These are phyloP conservation scores for Eutypella sp. DNA, from an alignment of 2,329 filamentous ascomycete genomes.

Conservation along the genomic window DNA sequence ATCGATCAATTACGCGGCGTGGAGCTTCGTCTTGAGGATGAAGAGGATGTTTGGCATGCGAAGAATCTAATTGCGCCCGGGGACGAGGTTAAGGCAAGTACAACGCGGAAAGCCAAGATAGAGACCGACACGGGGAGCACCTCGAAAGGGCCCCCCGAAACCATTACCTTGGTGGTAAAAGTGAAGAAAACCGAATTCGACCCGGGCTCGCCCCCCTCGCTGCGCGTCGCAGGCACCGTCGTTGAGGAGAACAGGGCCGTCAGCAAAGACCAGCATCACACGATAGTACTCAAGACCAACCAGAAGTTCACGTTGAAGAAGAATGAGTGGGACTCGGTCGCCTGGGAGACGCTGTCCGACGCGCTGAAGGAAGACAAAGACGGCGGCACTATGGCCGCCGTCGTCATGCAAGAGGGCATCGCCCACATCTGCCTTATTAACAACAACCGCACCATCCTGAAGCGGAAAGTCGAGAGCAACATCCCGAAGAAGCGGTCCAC, in stretches of 20 bases:
- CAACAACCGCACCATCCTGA: conserved; percentile 71
- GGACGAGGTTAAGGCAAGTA: conserved; percentile 50
- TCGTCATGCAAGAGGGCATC: conserved; percentile 87
- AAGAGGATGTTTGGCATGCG: conserved; percentile 53
- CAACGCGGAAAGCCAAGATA: conserved; percentile 49
- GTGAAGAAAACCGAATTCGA: conserved; percentile 60
- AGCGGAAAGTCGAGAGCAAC: conserved; percentile 61
- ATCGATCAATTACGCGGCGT: conserved; percentile 35
- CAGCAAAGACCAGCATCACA: conserved; percentile 52
- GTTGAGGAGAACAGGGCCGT: conserved; percentile 49
- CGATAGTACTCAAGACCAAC: conserved; percentile 77
- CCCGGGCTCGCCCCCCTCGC: conserved; percentile 46
- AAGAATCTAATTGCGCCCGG: conserved; percentile 54
- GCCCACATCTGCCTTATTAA: conserved; percentile 82
- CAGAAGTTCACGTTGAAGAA: conserved; percentile 84
- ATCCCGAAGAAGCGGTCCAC: conserved; percentile 65
- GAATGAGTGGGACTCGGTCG: conserved; percentile 85
- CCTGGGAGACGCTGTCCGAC: conserved; percentile 71
- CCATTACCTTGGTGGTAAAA: conserved; percentile 49
- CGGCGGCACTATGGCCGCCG: conserved; percentile 79
- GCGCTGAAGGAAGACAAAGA: conserved; percentile 73
- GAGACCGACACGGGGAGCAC: conserved; percentile 43
- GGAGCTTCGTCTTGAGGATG: conserved; percentile 35
- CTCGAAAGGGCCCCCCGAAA: conserved; percentile 55
- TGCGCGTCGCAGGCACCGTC: conserved; percentile 53